These are phyloP conservation scores for Orbilia brochopaga DNA, from an alignment of 2,329 filamentous ascomycete species.

Conservation along the genomic window DNA sequence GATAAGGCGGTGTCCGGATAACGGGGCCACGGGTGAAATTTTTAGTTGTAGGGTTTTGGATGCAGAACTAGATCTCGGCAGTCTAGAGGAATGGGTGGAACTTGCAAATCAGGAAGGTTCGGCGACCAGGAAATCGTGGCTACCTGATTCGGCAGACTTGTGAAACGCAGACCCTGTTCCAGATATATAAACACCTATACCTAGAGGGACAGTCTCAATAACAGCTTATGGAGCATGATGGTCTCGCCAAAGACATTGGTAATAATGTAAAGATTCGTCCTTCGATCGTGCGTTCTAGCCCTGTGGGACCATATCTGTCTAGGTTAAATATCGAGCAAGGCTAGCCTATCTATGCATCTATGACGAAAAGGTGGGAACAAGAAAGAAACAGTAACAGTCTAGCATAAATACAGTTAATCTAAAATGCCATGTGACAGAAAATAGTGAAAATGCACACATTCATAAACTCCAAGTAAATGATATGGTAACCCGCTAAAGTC, in stretches of 20 bases:
- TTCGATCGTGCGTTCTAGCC: slow-evolving; percentile 2
- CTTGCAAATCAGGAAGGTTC: slow-evolving; percentile 30
- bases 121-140: slow-evolving; percentile 6
- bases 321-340: too few relatives aligned
- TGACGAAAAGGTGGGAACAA: neutral
- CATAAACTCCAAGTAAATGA: neutral
- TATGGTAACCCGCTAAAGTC: neutral
- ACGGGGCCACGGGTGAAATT: neutral
- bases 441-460: neutral
- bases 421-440: neutral
- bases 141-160: slow-evolving; percentile 36
- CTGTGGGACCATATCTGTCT: too few relatives aligned
- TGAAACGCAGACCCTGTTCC: neutral
- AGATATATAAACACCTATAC: neutral
- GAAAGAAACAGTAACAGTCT: neutral
- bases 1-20: slow-evolving; percentile 8
- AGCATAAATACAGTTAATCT: neutral
- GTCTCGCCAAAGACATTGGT: slow-evolving; percentile 3
- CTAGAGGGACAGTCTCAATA: neutral
- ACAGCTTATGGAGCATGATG: neutral
- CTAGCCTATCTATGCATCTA: neutral
- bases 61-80: neutral
- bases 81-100: neutral
- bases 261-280: neutral
- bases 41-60: neutral